phyloP scores from a whole-genome alignment of 2,329 filamentous ascomycete species.

The Cordyceps cateniannulata region DNA sequence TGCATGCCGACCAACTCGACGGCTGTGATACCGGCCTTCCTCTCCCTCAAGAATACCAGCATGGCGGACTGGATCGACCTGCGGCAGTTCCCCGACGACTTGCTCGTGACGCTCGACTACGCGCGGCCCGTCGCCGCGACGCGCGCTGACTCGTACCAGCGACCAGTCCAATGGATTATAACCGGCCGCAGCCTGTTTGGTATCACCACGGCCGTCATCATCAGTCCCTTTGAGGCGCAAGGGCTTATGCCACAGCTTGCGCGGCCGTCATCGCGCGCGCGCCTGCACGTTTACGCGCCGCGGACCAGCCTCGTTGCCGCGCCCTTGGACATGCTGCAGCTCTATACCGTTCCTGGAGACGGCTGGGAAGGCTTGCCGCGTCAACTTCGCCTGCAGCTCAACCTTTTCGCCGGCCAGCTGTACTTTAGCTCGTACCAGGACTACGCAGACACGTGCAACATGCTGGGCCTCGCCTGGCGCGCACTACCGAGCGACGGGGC shows the following conservation, averaged over 20 bases:
- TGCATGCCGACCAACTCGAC: neutral
- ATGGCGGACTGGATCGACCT: neutral
- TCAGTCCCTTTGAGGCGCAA: conserved; percentile 57
- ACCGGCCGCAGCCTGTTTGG: neutral
- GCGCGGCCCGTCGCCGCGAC: neutral
- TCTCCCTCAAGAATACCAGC: neutral
- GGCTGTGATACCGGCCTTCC: neutral
- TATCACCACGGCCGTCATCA: conserved; percentile 36
- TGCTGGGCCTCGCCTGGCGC: conserved; percentile 41
- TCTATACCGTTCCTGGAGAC: neutral
- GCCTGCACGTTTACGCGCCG: conserved; percentile 40
- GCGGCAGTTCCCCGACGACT: neutral
- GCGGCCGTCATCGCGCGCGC: conserved; percentile 21
- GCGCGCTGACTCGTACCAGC: neutral
- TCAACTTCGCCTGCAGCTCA: conserved; percentile 32
- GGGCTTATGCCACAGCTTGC: conserved; percentile 34
- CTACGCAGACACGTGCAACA: conserved; percentile 46
- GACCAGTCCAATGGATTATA: conserved; percentile 3
- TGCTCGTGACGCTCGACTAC: neutral
- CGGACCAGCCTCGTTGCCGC: neutral
- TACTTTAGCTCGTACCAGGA: conserved; percentile 51
- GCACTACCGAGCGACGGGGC: conserved; percentile 18
- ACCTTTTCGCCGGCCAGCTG: conserved; percentile 62
- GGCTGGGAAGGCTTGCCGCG: neutral
- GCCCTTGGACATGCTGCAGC: neutral